Conservation (phyloP, 2,329 filamentous ascomycete genomes). For the Ophioceras dolichostomum region DNA sequence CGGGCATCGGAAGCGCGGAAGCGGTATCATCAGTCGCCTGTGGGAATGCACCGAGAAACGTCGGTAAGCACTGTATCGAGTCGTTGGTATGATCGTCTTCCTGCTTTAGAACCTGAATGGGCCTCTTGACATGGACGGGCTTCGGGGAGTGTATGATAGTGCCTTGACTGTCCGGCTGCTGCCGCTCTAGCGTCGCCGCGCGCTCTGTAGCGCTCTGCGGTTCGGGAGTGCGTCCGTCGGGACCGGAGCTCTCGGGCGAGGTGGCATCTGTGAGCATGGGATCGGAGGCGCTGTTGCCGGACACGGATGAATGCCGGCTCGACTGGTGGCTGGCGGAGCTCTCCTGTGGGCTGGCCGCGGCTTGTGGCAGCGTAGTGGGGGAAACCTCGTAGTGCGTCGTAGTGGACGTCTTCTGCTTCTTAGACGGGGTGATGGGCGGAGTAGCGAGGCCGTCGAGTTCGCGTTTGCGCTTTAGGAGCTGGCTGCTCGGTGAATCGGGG, state of each 20-base stretch:
- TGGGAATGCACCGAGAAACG: too few relatives aligned
- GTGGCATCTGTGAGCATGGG: constrained; percentile 31
- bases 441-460: constrained; percentile 32
- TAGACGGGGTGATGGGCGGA: constrained; percentile 42
- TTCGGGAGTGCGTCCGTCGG: background rate
- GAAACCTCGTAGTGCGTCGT: constrained; percentile 14
- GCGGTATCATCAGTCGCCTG: too few relatives aligned
- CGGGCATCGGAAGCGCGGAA: too few relatives aligned
- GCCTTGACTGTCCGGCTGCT: constrained; percentile 31
- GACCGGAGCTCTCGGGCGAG: constrained; percentile 24
- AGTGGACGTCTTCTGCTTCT: constrained; percentile 26
- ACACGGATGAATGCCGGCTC: constrained; percentile 16
- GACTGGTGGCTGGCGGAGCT: background rate
- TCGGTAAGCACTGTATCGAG: too few relatives aligned
- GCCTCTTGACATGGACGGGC: constrained; percentile 16
- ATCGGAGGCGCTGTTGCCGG: constrained; percentile 14
- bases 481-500: constrained; percentile 12
- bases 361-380: too few relatives aligned
- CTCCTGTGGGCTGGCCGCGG: background rate
- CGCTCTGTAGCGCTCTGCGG: background rate
- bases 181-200: constrained; percentile 5
- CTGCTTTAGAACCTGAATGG: constrained; percentile 15
- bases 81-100: too few relatives aligned
- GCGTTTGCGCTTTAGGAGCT: constrained; percentile 27
- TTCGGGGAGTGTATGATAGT: constrained; percentile 21